Percentiles rank a stretch among this genome's conserved stretches.
Evolutionary conservation across 2,329 filamentous ascomycete genomes (phyloP).

Genomic region (Atkinsonella texensis): DNA sequence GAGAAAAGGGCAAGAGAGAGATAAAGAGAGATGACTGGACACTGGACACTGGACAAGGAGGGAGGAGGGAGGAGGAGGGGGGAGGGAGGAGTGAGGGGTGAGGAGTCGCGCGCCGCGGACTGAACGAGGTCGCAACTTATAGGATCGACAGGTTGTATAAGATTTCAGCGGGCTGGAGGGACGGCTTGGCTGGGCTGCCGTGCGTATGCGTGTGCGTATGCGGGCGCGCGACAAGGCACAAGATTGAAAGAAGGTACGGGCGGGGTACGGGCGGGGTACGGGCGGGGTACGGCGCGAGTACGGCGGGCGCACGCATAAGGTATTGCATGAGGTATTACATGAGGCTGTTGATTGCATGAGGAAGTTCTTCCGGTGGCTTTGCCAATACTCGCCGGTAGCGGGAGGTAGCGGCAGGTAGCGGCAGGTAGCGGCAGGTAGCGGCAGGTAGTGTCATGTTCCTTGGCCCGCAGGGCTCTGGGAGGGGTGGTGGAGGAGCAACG

Average conservation of each 20-base stretch:
- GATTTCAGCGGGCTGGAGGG: slow-evolving; percentile 1
- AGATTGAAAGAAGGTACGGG: no score
- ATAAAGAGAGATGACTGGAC: background rate
- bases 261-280: no score
- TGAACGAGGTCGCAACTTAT: slow-evolving; percentile 5
- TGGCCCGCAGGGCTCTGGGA: background rate
- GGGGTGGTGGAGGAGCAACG: background rate
- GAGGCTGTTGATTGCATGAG: no score
- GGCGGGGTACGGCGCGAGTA: background rate
- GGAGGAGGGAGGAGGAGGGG: background rate
- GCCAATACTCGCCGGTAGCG: no score
- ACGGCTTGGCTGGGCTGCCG: background rate
- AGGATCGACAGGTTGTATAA: slow-evolving; percentile 5
- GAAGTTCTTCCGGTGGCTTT: no score
- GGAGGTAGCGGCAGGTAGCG: no score
- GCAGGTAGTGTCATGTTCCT: background rate
- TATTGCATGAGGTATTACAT: no score
- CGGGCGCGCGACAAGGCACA: no score
- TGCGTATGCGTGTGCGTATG: background rate
- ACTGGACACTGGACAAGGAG: no score
- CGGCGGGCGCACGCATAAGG: background rate
- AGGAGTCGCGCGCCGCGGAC: slow-evolving; percentile 4
- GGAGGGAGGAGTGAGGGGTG: background rate
- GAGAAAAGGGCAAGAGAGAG: no score
- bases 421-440: no score